phyloP scores from a whole-genome alignment of 768 basidiomycete genomes.

The Leccinum olivaceopallidum region DNA sequence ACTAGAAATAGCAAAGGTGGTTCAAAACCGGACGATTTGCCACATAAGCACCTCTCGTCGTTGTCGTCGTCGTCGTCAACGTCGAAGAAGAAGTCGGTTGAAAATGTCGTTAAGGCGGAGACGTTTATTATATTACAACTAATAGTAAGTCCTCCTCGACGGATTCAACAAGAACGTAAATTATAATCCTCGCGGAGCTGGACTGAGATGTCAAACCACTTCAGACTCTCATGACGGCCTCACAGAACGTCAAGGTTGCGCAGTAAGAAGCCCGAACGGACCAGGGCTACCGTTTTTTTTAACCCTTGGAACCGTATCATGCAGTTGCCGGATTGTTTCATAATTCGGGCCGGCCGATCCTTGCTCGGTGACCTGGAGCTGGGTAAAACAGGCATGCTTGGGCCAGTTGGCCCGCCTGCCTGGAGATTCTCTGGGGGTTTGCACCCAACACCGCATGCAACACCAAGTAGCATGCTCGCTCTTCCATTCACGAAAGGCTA shows the following conservation, averaged over 20 bases:
- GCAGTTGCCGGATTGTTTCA: constrained; percentile 4
- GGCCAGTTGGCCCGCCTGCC: neutral
- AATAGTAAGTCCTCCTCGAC: neutral
- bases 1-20: constrained; percentile 22
- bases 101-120: constrained; percentile 27
- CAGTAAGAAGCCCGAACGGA: constrained; percentile 4
- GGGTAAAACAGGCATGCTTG: constrained; percentile 11
- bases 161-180: neutral
- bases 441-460: neutral
- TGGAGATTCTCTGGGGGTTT: neutral
- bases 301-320: neutral
- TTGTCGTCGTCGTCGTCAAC: constrained; percentile 5
- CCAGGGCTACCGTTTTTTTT: neutral
- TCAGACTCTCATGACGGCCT: neutral
- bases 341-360: neutral
- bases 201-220: constrained; percentile 16
- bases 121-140: constrained; percentile 9
- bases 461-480: neutral
- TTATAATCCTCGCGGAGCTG: neutral
- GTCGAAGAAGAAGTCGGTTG: constrained; percentile 16
- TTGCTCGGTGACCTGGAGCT: neutral
- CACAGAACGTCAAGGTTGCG: constrained; percentile 12
- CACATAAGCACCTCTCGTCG: neutral
- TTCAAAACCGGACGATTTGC: constrained; percentile 16
- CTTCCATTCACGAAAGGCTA: constrained; percentile 2